Conservation (phyloP, 2,329 filamentous ascomycete genomes). For the Allantophomopsis lycopodina region DNA sequence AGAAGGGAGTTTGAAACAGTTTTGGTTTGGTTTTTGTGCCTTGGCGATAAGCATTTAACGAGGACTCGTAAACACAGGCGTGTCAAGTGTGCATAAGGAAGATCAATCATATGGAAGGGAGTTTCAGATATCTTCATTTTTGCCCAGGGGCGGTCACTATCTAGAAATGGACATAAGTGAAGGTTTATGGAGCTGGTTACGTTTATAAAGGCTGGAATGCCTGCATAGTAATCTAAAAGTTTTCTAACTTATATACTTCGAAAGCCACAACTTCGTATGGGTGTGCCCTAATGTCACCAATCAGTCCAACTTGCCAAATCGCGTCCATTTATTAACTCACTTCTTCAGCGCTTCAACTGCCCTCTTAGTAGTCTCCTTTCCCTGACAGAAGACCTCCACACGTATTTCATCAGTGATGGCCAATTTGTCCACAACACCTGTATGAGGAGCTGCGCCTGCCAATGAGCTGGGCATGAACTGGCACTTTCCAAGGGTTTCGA, state of each 20-base stretch:
- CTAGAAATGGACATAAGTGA: conserved; percentile 2
- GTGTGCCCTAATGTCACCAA: conserved; percentile 20
- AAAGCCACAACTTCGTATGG: conserved; percentile 37
- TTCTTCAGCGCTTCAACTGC: conserved; percentile 50
- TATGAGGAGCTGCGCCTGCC: conserved; percentile 42
- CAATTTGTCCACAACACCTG: conserved; percentile 40
- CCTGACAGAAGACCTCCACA: conserved; percentile 48
- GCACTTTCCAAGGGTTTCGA: conserved; percentile 31
- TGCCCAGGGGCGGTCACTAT: too few species aligned
- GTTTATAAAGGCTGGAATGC: not conserved
- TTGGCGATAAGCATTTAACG: too few species aligned
- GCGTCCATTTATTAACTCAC: conserved; percentile 25
- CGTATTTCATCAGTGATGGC: conserved; percentile 45
- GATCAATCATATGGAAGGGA: too few species aligned
- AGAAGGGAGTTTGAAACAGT: too few species aligned
- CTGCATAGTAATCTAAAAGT: conserved; percentile 19
- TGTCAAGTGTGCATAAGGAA: too few species aligned
- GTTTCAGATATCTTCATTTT: too few species aligned
- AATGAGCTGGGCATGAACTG: conserved; percentile 49
- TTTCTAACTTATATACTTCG: conserved; percentile 30
- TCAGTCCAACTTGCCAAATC: conserved; percentile 2
- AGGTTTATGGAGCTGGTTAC: not conserved
- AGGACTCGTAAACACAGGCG: too few species aligned
- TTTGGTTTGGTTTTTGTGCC: too few species aligned
- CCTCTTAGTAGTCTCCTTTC: conserved; percentile 36